Evolutionary conservation across 208 protist species (phyloP).

Genomic region (Acanthamoeba divionensis): DNA sequence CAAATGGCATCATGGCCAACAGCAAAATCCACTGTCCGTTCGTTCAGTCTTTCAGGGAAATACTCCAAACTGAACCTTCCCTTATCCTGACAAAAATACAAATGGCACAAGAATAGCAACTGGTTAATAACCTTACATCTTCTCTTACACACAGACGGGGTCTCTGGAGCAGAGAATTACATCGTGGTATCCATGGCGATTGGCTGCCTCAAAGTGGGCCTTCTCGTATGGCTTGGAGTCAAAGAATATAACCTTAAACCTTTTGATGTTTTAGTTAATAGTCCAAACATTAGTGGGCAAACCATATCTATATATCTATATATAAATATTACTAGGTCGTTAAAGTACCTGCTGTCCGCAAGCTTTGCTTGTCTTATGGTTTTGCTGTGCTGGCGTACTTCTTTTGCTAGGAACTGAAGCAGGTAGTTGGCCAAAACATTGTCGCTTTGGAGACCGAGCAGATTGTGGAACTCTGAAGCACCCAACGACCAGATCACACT

Average conservation of each 20-base stretch:
- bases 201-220: background rate
- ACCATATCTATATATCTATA: too few species aligned
- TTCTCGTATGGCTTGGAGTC: constrained; percentile 49
- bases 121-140: too few species aligned
- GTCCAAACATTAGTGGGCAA: too few species aligned
- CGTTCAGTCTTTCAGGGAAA: constrained; percentile 4
- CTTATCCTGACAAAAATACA: background rate
- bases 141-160: too few species aligned
- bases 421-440: background rate
- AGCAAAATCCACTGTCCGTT: constrained; percentile 12
- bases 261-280: too few species aligned
- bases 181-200: too few species aligned
- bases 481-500: background rate
- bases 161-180: too few species aligned
- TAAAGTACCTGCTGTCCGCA: background rate
- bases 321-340: too few species aligned
- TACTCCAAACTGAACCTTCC: background rate
- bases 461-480: background rate
- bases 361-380: background rate
- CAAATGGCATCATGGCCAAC: constrained; percentile 70
- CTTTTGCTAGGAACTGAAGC: background rate
- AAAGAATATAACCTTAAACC: constrained; percentile 3
- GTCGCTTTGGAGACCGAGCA: background rate
- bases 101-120: background rate
- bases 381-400: constrained; percentile 40